Evolutionary conservation across 139 green algal genomes (phyloP).

Genomic region (Tetradesmus lagerheimii): DNA sequence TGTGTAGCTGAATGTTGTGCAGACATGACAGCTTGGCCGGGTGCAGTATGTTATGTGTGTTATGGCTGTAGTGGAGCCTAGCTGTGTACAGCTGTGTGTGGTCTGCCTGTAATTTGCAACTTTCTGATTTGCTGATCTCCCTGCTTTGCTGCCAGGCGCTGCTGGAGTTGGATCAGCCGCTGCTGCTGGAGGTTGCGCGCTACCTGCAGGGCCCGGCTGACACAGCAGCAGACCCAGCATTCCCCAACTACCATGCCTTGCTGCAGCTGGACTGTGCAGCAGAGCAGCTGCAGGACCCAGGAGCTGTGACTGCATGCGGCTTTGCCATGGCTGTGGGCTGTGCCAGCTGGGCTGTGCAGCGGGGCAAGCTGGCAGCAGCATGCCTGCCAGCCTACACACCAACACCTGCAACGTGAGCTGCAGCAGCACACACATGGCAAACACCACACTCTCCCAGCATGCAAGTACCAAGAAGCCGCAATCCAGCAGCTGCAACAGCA

Average conservation of each 20-base stretch:
- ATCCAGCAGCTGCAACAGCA: too few relatives aligned
- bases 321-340: not conserved
- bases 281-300: slow-evolving; percentile 45
- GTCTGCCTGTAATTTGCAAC: not conserved
- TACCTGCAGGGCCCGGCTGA: slow-evolving; percentile 17
- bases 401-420: not conserved
- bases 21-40: not conserved
- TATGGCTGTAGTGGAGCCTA: too few relatives aligned
- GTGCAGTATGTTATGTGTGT: too few relatives aligned
- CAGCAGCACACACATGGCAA: not conserved
- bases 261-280: slow-evolving; percentile 30
- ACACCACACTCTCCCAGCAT: not conserved
- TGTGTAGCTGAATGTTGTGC: not conserved
- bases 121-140: slow-evolving; percentile 6
- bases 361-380: slow-evolving; percentile 17
- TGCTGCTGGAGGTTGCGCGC: slow-evolving; percentile 42
- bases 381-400: slow-evolving; percentile 8
- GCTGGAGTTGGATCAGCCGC: slow-evolving; percentile 19
- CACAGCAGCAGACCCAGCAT: slow-evolving; percentile 31
- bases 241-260: slow-evolving; percentile 38
- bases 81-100: not conserved
- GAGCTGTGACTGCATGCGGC: not conserved
- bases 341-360: slow-evolving; percentile 19
- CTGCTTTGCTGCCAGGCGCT: not conserved
- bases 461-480: too few relatives aligned